Evolutionary conservation across 176 grass and related monocot species (phyloP).

Genomic region (Ensete ventricosum): DNA sequence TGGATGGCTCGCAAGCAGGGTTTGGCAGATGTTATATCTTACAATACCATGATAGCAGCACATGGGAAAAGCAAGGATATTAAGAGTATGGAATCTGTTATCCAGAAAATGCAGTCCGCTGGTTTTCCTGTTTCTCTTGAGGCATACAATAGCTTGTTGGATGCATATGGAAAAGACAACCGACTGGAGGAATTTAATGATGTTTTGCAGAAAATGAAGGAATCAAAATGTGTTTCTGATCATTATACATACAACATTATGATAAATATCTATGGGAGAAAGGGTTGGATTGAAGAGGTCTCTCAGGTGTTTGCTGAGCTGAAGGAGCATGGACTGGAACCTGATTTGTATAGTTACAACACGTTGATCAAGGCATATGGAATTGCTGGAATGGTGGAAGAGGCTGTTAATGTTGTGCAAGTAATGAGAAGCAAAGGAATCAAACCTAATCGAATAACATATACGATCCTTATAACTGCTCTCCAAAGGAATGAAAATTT

Average conservation of each 20-base stretch:
- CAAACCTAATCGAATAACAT: constrained; percentile 49
- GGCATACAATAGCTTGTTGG: constrained; percentile 72
- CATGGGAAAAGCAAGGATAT: constrained; percentile 59
- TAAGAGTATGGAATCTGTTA: constrained; percentile 45
- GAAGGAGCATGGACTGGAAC: constrained; percentile 47
- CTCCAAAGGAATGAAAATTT: constrained; percentile 82
- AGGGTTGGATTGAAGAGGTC: constrained; percentile 71
- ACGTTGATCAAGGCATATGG: constrained; percentile 84
- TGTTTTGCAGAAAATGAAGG: constrained; percentile 81
- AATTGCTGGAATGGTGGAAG: constrained; percentile 68
- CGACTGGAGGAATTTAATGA: constrained; percentile 54
- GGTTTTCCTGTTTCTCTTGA: constrained; percentile 70
- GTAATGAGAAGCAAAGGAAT: constrained; percentile 71
- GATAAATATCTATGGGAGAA: constrained; percentile 87
- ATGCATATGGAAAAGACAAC: constrained; percentile 83
- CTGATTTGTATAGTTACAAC: constrained; percentile 76
- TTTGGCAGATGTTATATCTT: constrained; percentile 61
- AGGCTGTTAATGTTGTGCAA: constrained; percentile 59
- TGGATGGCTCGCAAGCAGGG: constrained; percentile 59
- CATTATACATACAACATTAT: constrained; percentile 96
- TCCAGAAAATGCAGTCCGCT: constrained; percentile 58
- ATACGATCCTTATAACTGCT: constrained; percentile 52
- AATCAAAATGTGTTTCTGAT: constrained; percentile 50
- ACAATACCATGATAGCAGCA: constrained; percentile 82
- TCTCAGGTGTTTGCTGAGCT: constrained; percentile 59